Percentiles rank a stretch among this genome's conserved stretches.
phyloP scores from a whole-genome alignment of 2,329 filamentous ascomycete species.

The Xylaria multiplex region DNA sequence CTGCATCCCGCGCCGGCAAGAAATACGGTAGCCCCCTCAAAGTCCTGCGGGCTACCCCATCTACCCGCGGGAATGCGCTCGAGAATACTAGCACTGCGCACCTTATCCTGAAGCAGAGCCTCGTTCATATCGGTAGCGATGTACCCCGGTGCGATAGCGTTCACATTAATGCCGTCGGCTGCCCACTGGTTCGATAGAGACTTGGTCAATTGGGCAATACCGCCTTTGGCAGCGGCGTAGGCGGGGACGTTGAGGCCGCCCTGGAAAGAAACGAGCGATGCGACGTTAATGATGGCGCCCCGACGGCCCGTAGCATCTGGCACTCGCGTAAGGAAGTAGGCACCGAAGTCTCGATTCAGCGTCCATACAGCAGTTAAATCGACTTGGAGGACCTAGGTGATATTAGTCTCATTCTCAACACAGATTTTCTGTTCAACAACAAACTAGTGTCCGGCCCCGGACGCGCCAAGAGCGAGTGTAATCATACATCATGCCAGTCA shows the following conservation, averaged over 20 bases:
- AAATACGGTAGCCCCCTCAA: constrained; percentile 83
- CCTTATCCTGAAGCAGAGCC: constrained; percentile 77
- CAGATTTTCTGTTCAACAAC: background rate
- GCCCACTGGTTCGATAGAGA: constrained; percentile 89
- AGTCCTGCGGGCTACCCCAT: constrained; percentile 86
- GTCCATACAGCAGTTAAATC: constrained; percentile 86
- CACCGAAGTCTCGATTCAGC: constrained; percentile 79
- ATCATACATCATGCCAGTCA: constrained; percentile 78
- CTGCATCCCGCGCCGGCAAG: constrained; percentile 77
- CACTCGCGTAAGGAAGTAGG: constrained; percentile 75
- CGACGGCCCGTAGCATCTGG: constrained; percentile 64
- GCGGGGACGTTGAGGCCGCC: constrained; percentile 88
- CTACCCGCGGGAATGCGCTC: constrained; percentile 82
- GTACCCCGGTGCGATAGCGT: constrained; percentile 89
- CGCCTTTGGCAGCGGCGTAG: constrained; percentile 87
- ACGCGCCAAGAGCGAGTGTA: background rate
- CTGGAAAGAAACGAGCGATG: constrained; percentile 82
- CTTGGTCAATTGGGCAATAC: constrained; percentile 85
- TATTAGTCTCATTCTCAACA: background rate
- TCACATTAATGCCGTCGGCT: constrained; percentile 79
- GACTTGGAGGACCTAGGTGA: constrained; percentile 69
- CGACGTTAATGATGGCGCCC: constrained; percentile 85
- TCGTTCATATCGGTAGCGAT: constrained; percentile 94
- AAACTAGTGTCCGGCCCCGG: background rate
- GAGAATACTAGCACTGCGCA: constrained; percentile 76